Conservation (phyloP, 371 early-diverging fungal genomes). For the Syncephalastrum monosporum region DNA sequence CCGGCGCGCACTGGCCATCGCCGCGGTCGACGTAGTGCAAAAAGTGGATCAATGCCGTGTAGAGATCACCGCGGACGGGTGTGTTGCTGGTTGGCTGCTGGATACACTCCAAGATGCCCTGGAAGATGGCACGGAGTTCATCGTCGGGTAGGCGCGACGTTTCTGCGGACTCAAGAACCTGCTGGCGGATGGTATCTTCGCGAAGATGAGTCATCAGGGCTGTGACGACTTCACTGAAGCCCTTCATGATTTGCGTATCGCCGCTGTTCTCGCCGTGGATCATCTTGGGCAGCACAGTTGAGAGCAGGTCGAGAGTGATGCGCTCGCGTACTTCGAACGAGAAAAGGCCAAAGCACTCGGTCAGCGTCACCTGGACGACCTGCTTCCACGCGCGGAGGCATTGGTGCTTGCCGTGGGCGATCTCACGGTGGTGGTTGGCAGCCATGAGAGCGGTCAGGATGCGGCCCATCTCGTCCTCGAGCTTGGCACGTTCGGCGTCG, state of each 20-base stretch:
- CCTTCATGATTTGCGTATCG: conserved; percentile 49
- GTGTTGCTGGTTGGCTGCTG: conserved; percentile 58
- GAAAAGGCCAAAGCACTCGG: conserved; percentile 64
- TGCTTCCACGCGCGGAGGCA: conserved; percentile 80
- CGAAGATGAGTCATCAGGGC: conserved; percentile 46
- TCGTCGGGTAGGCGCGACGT: conserved; percentile 55
- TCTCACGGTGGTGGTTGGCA: conserved; percentile 65
- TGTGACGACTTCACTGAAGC: conserved; percentile 62
- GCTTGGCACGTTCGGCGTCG: conserved; percentile 33
- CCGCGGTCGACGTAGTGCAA: conserved; percentile 54
- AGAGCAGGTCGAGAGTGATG: conserved; percentile 61
- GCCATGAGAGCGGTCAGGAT: conserved; percentile 56
- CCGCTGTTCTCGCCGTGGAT: conserved; percentile 19
- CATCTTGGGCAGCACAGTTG: conserved; percentile 61
- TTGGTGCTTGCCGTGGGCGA: conserved; percentile 59
- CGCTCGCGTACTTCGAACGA: conserved; percentile 59
- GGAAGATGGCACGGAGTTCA: conserved; percentile 55
- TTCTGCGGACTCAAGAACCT: conserved; percentile 25
- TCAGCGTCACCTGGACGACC: conserved; percentile 68
- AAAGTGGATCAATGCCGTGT: conserved; percentile 73
- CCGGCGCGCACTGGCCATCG: conserved; percentile 6
- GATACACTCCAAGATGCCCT: conserved; percentile 67
- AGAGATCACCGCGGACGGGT: conserved; percentile 79
- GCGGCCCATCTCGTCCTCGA: conserved; percentile 52
- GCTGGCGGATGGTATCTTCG: conserved; percentile 30